Evolutionary conservation across 176 grass and related monocot species (phyloP), one percentile per base, ranked within the genome.

Genomic region (Zizania latifolia): DNA sequence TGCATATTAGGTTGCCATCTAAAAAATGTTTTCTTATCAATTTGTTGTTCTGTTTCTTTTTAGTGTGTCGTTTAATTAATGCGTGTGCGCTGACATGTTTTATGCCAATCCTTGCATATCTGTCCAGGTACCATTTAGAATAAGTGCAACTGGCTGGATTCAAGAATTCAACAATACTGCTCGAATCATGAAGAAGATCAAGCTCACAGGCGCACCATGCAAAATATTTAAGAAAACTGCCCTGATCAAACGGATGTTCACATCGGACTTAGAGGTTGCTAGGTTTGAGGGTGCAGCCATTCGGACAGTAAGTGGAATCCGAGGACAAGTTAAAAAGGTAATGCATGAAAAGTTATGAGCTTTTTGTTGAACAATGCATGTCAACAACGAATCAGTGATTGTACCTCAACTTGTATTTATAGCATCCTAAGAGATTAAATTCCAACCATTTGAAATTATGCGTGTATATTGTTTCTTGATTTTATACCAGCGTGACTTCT

Each of bases 241-340:
- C 71, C 76, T 99, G 10, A 82, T 99, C 61, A 99, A 92, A 81
- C 86, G 90, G 63, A 94, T 99, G 95, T 99, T 99, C 69, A 99
- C 91, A 76, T 94, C 95, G 59, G 91, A 92, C 83, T 81, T 99
- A 66, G 91, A 99, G 82, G 82, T 99, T 90, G 95, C 95, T 81
- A 89, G 89, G 73, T 99, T 99, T 81, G 95, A 99, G 94, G 89
- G 95, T 86, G 91, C 95, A 10, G 62, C 95, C 10, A 84, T 99
- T 77, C 51, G 86, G 54, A 99, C 95, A 35, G 91, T 94, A 46
- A 94, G 95, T 83, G 91, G 91, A 75, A 87, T 99, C 38, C 83
- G 91, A 78, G 95, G 95, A 75, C 91, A 94, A 81, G 86, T 99
- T 82, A 94, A 99, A 81, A 99, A 94, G 95, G 95, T 99, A 90